Base-by-base conservation (phyloP, 495 filamentous ascomycete genomes). In the Aspergillus campestris region DNA sequence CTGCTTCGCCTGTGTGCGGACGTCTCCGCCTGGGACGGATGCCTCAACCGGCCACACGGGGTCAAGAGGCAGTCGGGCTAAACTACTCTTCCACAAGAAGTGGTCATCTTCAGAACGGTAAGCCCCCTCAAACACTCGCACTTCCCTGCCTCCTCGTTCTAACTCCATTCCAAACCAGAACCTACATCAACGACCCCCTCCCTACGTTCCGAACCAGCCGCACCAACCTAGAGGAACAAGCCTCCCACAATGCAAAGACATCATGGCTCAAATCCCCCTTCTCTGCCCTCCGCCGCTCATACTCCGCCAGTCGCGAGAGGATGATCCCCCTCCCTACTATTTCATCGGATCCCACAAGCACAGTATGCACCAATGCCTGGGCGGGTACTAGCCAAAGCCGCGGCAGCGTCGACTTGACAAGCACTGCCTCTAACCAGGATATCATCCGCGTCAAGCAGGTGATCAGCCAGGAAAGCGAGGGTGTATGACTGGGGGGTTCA, bases 401-500 rank as follows among this genome's bases (percentile, higher is more conserved):
- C 10, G 45, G 42, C 0, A 65, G 61, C 36, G 46, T 48, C 11
- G 65, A 67, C 14, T 34, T 55, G 10, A 42, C 43, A 0, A n/a
- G 28, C 6, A 32, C 41, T 1, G 38, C 53, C n/a, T 13, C 12
- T 28, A 44, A 10, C 7, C 51, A 47, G 12, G 53, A 58, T 8
- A 61, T 58, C 31, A 71, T 71, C 42, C 60, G 60, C 24, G 58
- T 71, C 7, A 63, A 63, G 44, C 65, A 67, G 32, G 59, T 66
- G 1, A 67, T 71, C 24, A 56, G 49, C 38, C 67, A 71, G 53
- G 55, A 67, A 52, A 66, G 60, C 15, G 65, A 66, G 47, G 10
- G 58, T 14, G 30, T 52, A 13, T 60, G 39, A 51, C 7, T 9
- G 24, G 14, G 10, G 34, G 9, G 35, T 34, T 15, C 28, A 6